Evolutionary conservation across 2,329 filamentous ascomycete genomes (phyloP).

Genomic region (Ambrosiella xylebori): DNA sequence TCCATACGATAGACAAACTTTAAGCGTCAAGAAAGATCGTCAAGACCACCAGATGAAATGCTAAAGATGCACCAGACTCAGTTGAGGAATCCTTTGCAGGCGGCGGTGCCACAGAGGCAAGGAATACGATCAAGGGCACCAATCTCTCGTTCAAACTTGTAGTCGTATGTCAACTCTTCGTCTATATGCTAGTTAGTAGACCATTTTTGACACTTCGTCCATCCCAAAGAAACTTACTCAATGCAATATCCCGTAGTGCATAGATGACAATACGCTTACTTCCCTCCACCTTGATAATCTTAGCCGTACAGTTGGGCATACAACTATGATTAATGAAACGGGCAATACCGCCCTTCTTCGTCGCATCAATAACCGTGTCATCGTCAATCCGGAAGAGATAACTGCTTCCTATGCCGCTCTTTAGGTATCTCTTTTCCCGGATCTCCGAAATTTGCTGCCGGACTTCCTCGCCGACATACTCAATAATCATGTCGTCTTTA

Average conservation of each 20-base stretch:
- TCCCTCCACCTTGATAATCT: slow-evolving; percentile 97
- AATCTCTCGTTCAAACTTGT: slow-evolving; percentile 97
- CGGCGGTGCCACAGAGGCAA: slow-evolving; percentile 86
- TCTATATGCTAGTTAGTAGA: slow-evolving; percentile 36
- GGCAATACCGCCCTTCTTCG: slow-evolving; percentile 94
- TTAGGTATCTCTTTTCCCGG: slow-evolving; percentile 77
- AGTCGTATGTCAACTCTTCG: slow-evolving; percentile 98
- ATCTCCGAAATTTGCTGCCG: slow-evolving; percentile 95
- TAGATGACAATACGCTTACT: slow-evolving; percentile 99
- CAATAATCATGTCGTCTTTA: slow-evolving; percentile 98
- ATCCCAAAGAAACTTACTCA: slow-evolving; percentile 48
- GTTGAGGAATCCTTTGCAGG: slow-evolving; percentile 98
- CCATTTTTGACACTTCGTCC: background rate
- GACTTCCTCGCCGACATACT: slow-evolving; percentile 96
- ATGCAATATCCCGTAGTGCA: slow-evolving; percentile 80
- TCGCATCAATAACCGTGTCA: slow-evolving; percentile 92
- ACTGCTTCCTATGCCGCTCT: slow-evolving; percentile 91
- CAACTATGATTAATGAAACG: slow-evolving; percentile 98
- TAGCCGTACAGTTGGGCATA: slow-evolving; percentile 95
- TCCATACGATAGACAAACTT: too few species aligned
- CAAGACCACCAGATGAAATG: background rate
- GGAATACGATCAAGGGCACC: slow-evolving; percentile 90
- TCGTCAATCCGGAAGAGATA: slow-evolving; percentile 98
- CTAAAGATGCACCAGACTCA: slow-evolving; percentile 27
- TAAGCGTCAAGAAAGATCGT: background rate